Evolutionary conservation across 192 early-diverging fungal species (phyloP).

Genomic region (Backusella sp.): DNA sequence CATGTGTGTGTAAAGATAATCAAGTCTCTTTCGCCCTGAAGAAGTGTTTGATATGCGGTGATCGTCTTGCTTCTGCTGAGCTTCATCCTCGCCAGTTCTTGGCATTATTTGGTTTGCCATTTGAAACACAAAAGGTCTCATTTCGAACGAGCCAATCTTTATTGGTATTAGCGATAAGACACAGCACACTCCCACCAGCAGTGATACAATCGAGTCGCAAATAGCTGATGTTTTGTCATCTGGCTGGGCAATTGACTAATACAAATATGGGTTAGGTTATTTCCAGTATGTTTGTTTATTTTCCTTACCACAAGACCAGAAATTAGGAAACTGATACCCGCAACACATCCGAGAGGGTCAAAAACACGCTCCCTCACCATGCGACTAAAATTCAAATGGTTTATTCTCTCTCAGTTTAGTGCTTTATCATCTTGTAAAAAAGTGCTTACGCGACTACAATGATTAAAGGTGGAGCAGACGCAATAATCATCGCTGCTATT

Average conservation of each 20-base stretch:
- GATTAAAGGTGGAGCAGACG: slow-evolving; percentile 25
- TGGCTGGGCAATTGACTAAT: slow-evolving; percentile 35
- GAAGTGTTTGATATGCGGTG: slow-evolving; percentile 5
- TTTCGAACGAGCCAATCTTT: slow-evolving; percentile 16
- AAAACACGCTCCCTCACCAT: slow-evolving; percentile 24
- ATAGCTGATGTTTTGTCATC: slow-evolving; percentile 24
- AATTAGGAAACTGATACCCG: slow-evolving; percentile 34
- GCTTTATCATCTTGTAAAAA: not conserved
- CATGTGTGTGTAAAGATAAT: slow-evolving; percentile 30
- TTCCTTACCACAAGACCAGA: slow-evolving; percentile 32
- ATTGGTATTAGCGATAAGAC: slow-evolving; percentile 29
- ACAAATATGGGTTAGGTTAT: not conserved
- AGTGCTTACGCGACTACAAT: slow-evolving; percentile 29
- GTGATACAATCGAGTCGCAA: slow-evolving; percentile 28
- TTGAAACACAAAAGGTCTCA: slow-evolving; percentile 34
- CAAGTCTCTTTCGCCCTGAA: slow-evolving; percentile 17
- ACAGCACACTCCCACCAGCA: slow-evolving; percentile 29
- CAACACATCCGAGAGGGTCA: slow-evolving; percentile 28
- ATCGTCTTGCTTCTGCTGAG: slow-evolving; percentile 13
- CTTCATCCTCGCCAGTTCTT: slow-evolving; percentile 13
- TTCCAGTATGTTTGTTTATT: not conserved
- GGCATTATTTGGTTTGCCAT: slow-evolving; percentile 34
- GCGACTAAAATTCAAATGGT: slow-evolving; percentile 12
- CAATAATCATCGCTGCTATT: slow-evolving; percentile 34
- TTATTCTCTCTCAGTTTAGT: not conserved